A percentile compares a stretch with the other conserved stretches of the same genome.
phyloP scores from a whole-genome alignment of 768 basidiomycete species.

The Russula sp. region DNA sequence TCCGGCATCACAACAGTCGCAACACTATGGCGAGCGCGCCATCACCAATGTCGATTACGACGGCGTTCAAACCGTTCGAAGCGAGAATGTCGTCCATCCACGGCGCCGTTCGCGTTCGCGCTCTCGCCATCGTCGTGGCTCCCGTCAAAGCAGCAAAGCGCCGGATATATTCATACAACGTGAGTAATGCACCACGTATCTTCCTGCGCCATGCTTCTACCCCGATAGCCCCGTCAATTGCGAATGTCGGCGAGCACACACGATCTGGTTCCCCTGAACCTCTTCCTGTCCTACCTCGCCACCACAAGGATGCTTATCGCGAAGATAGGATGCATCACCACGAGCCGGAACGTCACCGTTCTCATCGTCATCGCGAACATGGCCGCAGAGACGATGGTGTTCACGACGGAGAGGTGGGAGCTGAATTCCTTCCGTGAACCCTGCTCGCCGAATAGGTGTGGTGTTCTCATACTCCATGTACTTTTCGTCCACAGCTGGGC shows the following conservation, averaged over 20 bases:
- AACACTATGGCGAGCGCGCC: slow-evolving; percentile 20
- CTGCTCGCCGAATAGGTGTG: neutral
- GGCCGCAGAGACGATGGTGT: slow-evolving; percentile 2
- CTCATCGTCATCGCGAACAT: slow-evolving; percentile 9
- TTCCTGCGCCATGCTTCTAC: neutral
- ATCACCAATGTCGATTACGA: slow-evolving; percentile 19
- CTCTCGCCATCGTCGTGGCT: slow-evolving; percentile 10
- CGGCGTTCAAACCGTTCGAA: slow-evolving; percentile 6
- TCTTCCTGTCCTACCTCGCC: slow-evolving; percentile 18
- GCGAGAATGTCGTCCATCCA: slow-evolving; percentile 3
- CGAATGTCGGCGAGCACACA: neutral
- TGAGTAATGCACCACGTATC: neutral
- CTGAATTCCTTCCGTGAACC: neutral
- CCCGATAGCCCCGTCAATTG: slow-evolving; percentile 11
- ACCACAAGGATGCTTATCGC: slow-evolving; percentile 4
- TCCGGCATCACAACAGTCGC: slow-evolving; percentile 11
- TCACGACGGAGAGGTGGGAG: slow-evolving; percentile 11
- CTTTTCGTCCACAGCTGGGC: neutral
- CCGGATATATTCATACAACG: slow-evolving; percentile 19
- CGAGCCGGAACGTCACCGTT: slow-evolving; percentile 12
- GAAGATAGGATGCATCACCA: neutral
- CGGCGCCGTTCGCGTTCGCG: slow-evolving; percentile 2
- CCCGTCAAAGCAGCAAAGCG: slow-evolving; percentile 15
- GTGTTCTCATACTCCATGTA: neutral
- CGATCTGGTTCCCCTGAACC: slow-evolving; percentile 16